Percentiles rank a stretch among this genome's conserved stretches.
phyloP scores from a whole-genome alignment of 1,284 basidiomycete species.

The Moniliella sp. region DNA sequence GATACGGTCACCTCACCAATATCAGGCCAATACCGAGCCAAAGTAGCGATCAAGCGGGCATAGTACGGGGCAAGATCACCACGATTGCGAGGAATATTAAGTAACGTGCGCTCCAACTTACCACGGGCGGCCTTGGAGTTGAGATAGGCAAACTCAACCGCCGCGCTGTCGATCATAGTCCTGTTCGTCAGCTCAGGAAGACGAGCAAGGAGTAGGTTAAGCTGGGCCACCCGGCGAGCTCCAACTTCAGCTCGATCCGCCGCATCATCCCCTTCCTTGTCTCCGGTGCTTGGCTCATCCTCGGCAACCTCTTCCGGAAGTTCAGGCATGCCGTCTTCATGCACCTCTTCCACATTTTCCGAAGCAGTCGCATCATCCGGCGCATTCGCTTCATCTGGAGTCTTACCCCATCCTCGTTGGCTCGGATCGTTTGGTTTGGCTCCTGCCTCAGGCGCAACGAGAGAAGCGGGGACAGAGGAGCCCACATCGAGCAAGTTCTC shows the following conservation, averaged over 20 bases:
- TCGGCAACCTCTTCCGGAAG: neutral
- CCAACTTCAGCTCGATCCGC: slow-evolving; percentile 17
- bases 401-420: slow-evolving; percentile 1
- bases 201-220: slow-evolving; percentile 73
- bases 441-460: slow-evolving; percentile 43
- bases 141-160: slow-evolving; percentile 81
- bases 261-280: neutral
- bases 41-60: slow-evolving; percentile 62
- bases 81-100: slow-evolving; percentile 63
- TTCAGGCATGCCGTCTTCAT: slow-evolving; percentile 5
- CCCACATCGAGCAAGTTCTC: slow-evolving; percentile 77
- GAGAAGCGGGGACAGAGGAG: slow-evolving; percentile 65
- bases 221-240: slow-evolving; percentile 69
- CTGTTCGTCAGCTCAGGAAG: slow-evolving; percentile 79
- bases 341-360: slow-evolving; percentile 8
- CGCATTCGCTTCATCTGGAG: slow-evolving; percentile 6
- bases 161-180: slow-evolving; percentile 74
- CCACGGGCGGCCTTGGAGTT: slow-evolving; percentile 88
- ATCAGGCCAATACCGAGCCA: slow-evolving; percentile 82
- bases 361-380: neutral
- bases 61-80: slow-evolving; percentile 83
- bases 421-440: slow-evolving; percentile 11
- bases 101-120: slow-evolving; percentile 51
- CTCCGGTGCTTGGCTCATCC: neutral
- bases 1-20: slow-evolving; percentile 58